Evolutionary conservation across 768 basidiomycete species (phyloP), one percentile per base, ranked within the genome.

Genomic region (Serendipita vermifera): DNA sequence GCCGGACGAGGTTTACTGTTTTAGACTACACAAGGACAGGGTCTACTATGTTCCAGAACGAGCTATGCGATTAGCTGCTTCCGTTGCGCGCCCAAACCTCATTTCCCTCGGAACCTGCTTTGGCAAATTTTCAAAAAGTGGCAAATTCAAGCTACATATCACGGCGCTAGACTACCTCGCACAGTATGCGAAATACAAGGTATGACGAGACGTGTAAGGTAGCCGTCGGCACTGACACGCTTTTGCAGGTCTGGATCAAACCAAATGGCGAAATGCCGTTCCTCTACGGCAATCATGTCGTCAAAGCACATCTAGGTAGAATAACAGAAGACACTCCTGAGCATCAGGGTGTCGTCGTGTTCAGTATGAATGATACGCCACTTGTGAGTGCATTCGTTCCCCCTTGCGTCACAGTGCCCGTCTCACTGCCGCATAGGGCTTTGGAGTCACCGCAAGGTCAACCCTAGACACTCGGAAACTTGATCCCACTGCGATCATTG

Each of bases 241-340:
- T 54, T 11, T 59, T 31, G 3, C 58, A 97, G 94, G 80, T 98
- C 15, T 99, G 96, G 96, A 91, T 99, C 67, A 99, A 99, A 69
- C 85, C 93, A 24, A 94, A 98, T 61, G 96, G 96, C 65, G 96
- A 99, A 71, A 94, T 99, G 85, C 96, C 96, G 1, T 99, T 94
- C 77, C 72, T 99, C 33, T 99, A 99, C 65, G 96, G 96, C 57
- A 99, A 99, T 66, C 93, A 99, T 71, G 84, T 98, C 58, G 80
- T 97, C 60, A 99, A 98, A 71, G 96, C 96, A 6, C 96, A 99
- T 70, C 75, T 99, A n/a, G 96, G 96, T 15, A 79, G 94, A 58
- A 97, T 98, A 67, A 97, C 96, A 46, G 96, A 99, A 67, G 96
- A 99, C 65, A 94, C 93, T 2, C 93, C 94, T 9, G 96, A 99